Base-by-base conservation (phyloP, 139 green algal genomes). In the Ostreobium quekettii region DNA sequence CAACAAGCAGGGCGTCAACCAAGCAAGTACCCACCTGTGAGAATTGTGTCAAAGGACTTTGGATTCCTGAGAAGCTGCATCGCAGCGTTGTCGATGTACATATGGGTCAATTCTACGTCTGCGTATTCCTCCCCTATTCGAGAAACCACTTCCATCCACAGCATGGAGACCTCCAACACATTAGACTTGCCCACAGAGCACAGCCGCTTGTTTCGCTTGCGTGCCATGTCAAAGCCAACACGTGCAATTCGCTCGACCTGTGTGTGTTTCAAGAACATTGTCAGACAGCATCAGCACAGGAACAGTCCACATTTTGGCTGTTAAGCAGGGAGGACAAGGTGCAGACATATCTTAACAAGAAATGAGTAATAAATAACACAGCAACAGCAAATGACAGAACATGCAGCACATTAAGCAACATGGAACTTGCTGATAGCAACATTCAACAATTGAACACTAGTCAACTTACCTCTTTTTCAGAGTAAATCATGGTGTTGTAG, bases 71-170 rank as follows among this genome's bases (percentile, higher is more conserved):
- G 86, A 37, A 99, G 78, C 85, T 99, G 94, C 95, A 99, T 99
- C 64, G 93, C 94, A 29, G 93, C 91, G 74, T 98, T 98, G 89
- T 99, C 94, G 30, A 98, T 86, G 79, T 98, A 98, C 94, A 99
- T 98, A 85, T 99, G 93, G 48, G 77, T 85, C 2, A 99, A 85
- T 85, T 97, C 88, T 32, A 99, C 87, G 57, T 99, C 93, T 4
- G 93, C 89, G 77, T 95, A 98, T 11, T 97, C 83, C 47, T 84
- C 71, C 48, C 70, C 82, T 32, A 93, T 75, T 1, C 74, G 67
- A 30, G 78, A 95, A 1, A 96, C 89, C 46, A 93, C 89, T 69
- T 97, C 86, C 77, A 87, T 88, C 86, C 89, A 96, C 36, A 97
- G 79, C 77, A 91, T 79, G 60, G 73, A 88, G 4, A 93, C 78